Evolutionary conservation across 768 basidiomycete species (phyloP).

Genomic region (Termitomyces titanicus): DNA sequence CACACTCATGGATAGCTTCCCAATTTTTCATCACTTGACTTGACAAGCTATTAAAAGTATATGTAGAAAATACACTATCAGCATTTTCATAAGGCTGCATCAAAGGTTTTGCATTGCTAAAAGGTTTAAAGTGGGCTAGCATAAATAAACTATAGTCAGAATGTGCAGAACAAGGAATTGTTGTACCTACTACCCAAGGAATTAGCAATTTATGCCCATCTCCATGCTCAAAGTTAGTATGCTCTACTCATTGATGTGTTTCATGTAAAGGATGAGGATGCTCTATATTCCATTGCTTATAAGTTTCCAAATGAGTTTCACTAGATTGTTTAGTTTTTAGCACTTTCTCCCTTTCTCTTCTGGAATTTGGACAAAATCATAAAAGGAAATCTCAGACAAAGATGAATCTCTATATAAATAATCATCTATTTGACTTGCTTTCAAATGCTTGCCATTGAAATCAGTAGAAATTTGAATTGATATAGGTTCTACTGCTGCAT

Average conservation of each 20-base stretch:
- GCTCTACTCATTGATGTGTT: conserved; percentile 14
- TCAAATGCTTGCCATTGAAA: conserved; percentile 6
- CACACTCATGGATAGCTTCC: not conserved
- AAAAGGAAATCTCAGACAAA: conserved; percentile 19
- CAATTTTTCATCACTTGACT: not conserved
- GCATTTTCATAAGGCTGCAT: not conserved
- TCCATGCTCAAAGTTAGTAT: conserved; percentile 10
- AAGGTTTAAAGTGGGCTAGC: not conserved
- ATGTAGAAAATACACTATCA: not conserved
- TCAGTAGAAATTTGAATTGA: not conserved
- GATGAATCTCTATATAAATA: conserved; percentile 15
- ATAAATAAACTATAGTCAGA: not conserved
- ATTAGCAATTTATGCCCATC: not conserved
- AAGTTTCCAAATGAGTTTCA: not conserved
- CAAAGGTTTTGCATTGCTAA: not conserved
- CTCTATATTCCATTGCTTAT: not conserved
- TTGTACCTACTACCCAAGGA: not conserved
- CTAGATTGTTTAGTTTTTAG: no score
- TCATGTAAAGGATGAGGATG: conserved; percentile 7
- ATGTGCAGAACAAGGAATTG: not conserved
- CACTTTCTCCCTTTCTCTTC: not conserved
- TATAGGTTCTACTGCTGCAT: not conserved
- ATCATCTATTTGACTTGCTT: conserved; percentile 22
- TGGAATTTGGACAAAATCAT: conserved; percentile 16
- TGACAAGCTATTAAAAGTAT: not conserved